Percentiles rank a stretch among this genome's conserved stretches.
Evolutionary conservation across 441 rosid species (phyloP).

Genomic region (Iberis amara): DNA sequence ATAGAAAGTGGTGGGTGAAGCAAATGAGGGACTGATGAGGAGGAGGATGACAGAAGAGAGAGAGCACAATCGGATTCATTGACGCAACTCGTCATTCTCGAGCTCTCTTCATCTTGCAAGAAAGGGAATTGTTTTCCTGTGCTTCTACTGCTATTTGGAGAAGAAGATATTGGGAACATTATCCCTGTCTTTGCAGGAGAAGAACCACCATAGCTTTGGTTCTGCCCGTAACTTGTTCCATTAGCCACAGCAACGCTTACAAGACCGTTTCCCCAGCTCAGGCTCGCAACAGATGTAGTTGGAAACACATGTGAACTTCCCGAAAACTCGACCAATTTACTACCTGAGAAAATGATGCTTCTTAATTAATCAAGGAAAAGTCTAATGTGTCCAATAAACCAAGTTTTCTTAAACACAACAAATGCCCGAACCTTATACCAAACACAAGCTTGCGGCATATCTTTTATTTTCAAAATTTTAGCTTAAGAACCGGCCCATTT

Average conservation of each 20-base stretch:
- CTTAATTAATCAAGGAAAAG: not conserved
- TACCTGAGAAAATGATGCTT: conserved; percentile 36
- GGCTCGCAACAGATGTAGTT: conserved; percentile 36
- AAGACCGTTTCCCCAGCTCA: conserved; percentile 38
- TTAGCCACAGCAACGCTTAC: conserved; percentile 30
- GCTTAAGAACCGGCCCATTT: no score
- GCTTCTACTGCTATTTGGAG: conserved; percentile 28
- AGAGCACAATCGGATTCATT: conserved; percentile 75
- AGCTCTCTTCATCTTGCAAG: conserved; percentile 38
- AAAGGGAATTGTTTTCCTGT: conserved; percentile 45
- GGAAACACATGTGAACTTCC: conserved; percentile 50
- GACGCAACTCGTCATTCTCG: conserved; percentile 37
- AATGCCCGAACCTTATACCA: no score
- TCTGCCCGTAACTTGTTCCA: conserved; percentile 36
- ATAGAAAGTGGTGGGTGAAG: conserved; percentile 42
- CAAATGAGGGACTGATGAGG: conserved; percentile 38
- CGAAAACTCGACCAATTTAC: conserved; percentile 44
- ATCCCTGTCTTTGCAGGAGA: conserved; percentile 23
- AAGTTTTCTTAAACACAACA: not conserved
- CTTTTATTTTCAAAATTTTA: no score
- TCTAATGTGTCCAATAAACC: conserved; percentile 7
- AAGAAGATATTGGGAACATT: conserved; percentile 42
- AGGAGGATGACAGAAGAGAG: conserved; percentile 89
- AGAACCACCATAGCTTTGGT: conserved; percentile 29
- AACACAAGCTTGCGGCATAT: no score